Percentiles rank a stretch among this genome's conserved stretches.
Conservation (phyloP, 177 flowering plant species). For the Tripterygium wilfordii region DNA sequence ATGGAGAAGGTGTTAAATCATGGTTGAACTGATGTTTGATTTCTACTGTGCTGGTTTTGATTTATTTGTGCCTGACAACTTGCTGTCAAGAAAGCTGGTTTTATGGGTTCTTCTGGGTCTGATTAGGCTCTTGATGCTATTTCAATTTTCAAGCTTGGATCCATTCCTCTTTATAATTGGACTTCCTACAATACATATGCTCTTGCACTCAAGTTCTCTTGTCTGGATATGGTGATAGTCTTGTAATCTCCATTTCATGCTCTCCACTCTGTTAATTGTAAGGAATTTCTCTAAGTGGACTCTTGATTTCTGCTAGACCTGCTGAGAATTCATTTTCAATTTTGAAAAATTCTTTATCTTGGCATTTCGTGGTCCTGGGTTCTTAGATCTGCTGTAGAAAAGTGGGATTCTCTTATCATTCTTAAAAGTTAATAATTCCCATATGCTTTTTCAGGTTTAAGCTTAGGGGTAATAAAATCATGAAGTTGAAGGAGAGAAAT, state of each 20-base stretch:
- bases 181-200: background rate
- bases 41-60: too few species aligned
- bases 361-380: background rate
- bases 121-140: background rate
- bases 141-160: background rate
- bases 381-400: slow-evolving; percentile 3
- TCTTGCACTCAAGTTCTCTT: background rate
- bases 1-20: too few species aligned
- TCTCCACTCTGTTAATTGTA: too few species aligned
- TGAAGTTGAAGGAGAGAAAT: slow-evolving; percentile 24
- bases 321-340: too few species aligned
- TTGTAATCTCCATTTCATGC: background rate
- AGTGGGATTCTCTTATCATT: background rate
- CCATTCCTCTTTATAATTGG: background rate
- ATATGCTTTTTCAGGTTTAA: slow-evolving; percentile 8
- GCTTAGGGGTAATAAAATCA: slow-evolving; percentile 3
- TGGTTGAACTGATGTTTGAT: too few species aligned
- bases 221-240: background rate
- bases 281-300: too few species aligned
- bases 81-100: background rate
- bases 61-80: background rate
- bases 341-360: too few species aligned
- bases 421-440: background rate
- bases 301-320: too few species aligned
- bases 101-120: slow-evolving; percentile 1